Evolutionary conservation across 345 rosid species (phyloP).

Genomic region (Gossypioides kirkii): DNA sequence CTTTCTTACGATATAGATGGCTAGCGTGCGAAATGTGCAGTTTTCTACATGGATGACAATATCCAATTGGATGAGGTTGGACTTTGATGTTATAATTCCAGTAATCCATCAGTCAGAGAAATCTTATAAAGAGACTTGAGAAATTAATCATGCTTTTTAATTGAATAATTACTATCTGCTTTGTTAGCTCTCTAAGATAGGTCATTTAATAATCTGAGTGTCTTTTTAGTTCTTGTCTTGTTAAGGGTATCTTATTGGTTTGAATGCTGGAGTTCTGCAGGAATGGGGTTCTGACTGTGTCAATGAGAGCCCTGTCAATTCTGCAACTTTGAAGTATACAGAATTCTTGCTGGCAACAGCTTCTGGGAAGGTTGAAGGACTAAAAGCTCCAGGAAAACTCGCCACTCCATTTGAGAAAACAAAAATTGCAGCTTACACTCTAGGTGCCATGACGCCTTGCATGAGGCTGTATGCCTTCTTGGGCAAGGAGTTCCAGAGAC

Average conservation of each 20-base stretch:
- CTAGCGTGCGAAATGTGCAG: not conserved
- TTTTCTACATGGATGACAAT: not conserved
- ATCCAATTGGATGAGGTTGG: not conserved
- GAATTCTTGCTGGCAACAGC: conserved; percentile 93
- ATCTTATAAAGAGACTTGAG: not conserved
- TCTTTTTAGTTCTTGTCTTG: not conserved
- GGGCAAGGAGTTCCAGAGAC: conserved; percentile 63
- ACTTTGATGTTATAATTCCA: not conserved
- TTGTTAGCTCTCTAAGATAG: not conserved
- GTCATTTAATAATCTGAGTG: not conserved
- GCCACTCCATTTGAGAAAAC: conserved; percentile 97
- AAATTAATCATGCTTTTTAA: not conserved
- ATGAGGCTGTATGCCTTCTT: conserved; percentile 87
- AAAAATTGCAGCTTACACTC: conserved; percentile 92
- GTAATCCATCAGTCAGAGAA: not conserved
- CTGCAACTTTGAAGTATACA: conserved; percentile 72
- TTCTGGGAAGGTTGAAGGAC: conserved; percentile 91
- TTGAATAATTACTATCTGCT: not conserved
- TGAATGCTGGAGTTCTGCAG: conserved; percentile 45
- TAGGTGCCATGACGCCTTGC: conserved; percentile 96
- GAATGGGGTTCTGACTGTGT: conserved; percentile 70
- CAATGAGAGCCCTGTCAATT: conserved; percentile 45
- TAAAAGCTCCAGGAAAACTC: conserved; percentile 85
- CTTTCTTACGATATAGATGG: not conserved
- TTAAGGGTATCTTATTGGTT: conserved; percentile 6